Percentiles rank a stretch among this genome's conserved stretches.
phyloP scores from a whole-genome alignment of 305 asterid species.

The Solanum hybrid region DNA sequence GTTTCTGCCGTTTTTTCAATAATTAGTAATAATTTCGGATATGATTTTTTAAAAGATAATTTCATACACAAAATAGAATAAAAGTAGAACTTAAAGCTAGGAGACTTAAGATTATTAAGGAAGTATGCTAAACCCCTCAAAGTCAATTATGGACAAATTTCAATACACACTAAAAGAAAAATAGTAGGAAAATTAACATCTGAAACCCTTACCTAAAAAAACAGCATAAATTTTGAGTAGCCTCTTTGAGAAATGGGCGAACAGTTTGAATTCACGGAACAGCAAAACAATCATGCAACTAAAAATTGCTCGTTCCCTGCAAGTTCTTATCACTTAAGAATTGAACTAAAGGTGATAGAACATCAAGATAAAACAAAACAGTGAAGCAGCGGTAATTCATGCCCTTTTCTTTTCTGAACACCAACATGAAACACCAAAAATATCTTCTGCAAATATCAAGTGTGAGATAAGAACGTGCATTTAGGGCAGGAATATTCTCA shows the following conservation, averaged over 20 bases:
- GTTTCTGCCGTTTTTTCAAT: not conserved
- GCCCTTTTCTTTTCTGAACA: not conserved
- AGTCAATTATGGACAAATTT: not conserved
- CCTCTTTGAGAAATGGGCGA: not conserved
- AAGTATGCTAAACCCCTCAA: not conserved
- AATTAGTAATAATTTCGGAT: not conserved
- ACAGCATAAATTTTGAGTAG: not conserved
- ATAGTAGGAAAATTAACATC: not conserved
- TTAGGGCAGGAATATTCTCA: not conserved
- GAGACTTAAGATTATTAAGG: not conserved
- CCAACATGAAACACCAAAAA: not conserved
- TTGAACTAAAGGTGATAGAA: not conserved
- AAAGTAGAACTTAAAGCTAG: not conserved
- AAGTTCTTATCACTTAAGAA: not conserved
- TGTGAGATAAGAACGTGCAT: not conserved
- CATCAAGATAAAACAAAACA: not conserved
- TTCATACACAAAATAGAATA: not conserved
- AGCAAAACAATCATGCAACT: not conserved
- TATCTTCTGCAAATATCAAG: not conserved
- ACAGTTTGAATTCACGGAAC: not conserved
- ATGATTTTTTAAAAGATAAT: no score
- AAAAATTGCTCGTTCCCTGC: not conserved
- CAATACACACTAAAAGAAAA: not conserved
- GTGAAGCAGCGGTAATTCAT: not conserved
- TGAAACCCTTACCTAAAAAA: not conserved